These are phyloP conservation scores for Barnettozyma sucrosica DNA, from an alignment of 805 yeast species.

Conservation along the genomic window DNA sequence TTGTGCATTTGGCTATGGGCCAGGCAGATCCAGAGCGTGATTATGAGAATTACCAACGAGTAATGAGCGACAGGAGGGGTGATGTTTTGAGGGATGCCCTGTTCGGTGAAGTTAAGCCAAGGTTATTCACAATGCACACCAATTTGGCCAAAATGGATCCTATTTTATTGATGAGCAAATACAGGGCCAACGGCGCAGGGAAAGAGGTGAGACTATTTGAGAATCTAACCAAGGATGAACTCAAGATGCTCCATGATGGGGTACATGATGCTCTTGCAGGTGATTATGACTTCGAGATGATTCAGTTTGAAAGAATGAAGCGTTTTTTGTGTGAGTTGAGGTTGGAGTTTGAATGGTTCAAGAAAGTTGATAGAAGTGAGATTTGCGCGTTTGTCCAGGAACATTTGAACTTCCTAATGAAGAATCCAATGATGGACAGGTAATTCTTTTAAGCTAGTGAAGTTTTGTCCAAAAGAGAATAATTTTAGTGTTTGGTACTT, in stretches of 20 bases:
- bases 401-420: not conserved
- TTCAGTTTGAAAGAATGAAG: not conserved
- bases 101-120: not conserved
- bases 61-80: not conserved
- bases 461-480: no score
- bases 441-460: no score
- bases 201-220: not conserved
- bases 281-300: not conserved
- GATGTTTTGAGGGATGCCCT: not conserved
- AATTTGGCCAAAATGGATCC: not conserved
- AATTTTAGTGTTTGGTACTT: no score
- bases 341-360: not conserved
- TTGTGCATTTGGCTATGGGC: not conserved
- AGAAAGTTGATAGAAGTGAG: not conserved
- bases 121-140: not conserved
- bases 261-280: not conserved
- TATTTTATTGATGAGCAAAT: not conserved
- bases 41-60: not conserved
- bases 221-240: not conserved
- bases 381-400: not conserved
- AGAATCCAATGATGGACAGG: not conserved
- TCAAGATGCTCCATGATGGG: not conserved
- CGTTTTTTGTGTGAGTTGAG: not conserved
- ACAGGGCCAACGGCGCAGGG: not conserved
- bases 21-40: not conserved